A percentile compares a stretch with the other conserved stretches of the same genome.
Conservation (phyloP, 352 stramenopile species). For the Globisporangium orthogonon region DNA sequence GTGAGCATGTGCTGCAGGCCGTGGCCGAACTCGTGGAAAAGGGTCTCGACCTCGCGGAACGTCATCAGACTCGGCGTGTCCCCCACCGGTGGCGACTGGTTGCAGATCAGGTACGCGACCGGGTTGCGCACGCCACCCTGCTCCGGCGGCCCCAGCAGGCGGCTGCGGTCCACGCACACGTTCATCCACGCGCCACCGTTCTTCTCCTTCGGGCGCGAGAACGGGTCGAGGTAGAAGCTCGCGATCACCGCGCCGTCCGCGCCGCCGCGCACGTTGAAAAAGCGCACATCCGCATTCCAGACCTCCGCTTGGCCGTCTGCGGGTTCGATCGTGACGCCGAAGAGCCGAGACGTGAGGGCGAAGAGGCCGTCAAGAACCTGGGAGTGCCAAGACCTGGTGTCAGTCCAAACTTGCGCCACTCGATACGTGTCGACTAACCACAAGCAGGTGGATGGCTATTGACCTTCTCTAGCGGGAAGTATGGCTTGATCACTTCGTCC, state of each 20-base stretch:
- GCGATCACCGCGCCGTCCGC: slow-evolving; percentile 87
- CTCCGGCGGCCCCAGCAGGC: slow-evolving; percentile 62
- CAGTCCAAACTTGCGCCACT: background rate
- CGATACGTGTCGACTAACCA: background rate
- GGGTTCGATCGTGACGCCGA: slow-evolving; percentile 91
- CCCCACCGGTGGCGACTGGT: slow-evolving; percentile 91
- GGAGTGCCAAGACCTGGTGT: background rate
- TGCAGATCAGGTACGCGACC: slow-evolving; percentile 98
- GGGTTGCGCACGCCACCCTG: slow-evolving; percentile 73
- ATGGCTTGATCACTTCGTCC: slow-evolving; percentile 96
- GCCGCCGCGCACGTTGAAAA: slow-evolving; percentile 90
- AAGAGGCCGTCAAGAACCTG: slow-evolving; percentile 93
- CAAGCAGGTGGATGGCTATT: background rate
- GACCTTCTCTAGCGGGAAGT: slow-evolving; percentile 94
- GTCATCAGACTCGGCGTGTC: slow-evolving; percentile 97
- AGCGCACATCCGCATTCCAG: slow-evolving; percentile 95
- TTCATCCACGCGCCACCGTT: slow-evolving; percentile 98
- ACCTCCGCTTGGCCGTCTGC: slow-evolving; percentile 59
- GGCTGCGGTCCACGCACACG: slow-evolving; percentile 92
- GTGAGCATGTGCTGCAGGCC: slow-evolving; percentile 99
- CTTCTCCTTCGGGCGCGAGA: slow-evolving; percentile 96
- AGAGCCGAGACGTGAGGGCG: slow-evolving; percentile 90
- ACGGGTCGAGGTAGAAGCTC: slow-evolving; percentile 97
- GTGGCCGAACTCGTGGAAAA: slow-evolving; percentile 97
- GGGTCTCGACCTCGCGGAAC: slow-evolving; percentile 95